These are phyloP conservation scores for Claviceps monticola DNA, from an alignment of 2,329 filamentous ascomycete genomes.

Conservation along the genomic window DNA sequence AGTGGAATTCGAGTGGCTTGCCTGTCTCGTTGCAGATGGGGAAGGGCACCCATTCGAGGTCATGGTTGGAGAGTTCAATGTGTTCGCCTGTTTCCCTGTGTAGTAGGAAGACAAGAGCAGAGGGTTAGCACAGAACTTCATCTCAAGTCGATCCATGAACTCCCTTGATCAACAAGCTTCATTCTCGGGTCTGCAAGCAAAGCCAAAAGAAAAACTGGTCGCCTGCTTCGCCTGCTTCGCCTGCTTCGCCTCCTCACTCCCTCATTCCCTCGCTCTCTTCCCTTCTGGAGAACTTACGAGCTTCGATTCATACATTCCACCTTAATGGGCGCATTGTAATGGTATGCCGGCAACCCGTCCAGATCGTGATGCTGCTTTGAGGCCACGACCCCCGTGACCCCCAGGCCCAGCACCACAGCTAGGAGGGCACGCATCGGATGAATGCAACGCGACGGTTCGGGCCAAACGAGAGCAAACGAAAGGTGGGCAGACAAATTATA, in stretches of 20 bases:
- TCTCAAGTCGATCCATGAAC: too few relatives aligned
- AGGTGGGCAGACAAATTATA: not conserved
- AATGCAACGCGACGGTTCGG: not conserved
- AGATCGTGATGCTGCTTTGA: constrained; percentile 13
- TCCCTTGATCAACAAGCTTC: too few relatives aligned
- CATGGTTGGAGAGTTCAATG: constrained; percentile 65
- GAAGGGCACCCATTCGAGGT: constrained; percentile 87
- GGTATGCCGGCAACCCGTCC: constrained; percentile 43
- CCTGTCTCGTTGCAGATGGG: constrained; percentile 79
- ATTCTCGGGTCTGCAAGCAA: too few relatives aligned
- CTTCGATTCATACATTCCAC: constrained; percentile 64
- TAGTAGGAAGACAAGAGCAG: not conserved
- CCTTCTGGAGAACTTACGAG: constrained; percentile 29
- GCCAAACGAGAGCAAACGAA: not conserved
- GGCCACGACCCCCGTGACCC: constrained; percentile 13
- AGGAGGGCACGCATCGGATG: constrained; percentile 2
- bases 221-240: too few relatives aligned
- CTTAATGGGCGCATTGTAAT: constrained; percentile 51
- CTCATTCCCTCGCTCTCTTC: not conserved
- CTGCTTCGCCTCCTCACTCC: too few relatives aligned
- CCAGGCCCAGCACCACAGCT: not conserved
- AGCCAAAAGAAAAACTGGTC: too few relatives aligned
- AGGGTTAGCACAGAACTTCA: too few relatives aligned
- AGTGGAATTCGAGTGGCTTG: constrained; percentile 69
- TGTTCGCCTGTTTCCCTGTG: constrained; percentile 76